Evolutionary conservation across 768 basidiomycete genomes (phyloP), one percentile per base, ranked within the genome.

Genomic region (Suillus subalutaceus): DNA sequence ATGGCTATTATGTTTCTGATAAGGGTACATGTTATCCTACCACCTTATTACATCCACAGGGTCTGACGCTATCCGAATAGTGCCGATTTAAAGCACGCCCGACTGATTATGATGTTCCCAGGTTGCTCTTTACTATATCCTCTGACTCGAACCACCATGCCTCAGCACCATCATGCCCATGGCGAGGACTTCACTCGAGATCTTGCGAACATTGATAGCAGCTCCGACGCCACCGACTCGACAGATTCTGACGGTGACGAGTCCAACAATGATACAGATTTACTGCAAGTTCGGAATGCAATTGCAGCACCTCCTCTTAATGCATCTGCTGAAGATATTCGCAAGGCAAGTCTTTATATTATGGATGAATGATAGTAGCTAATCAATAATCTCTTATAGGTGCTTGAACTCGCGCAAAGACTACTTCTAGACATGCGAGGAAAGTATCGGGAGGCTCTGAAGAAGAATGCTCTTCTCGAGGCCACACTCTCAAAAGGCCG

Each of bases 1-100:
- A 52, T 26, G 23, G 50, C 4, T 52, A 52, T 52, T 52, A 52
- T 52, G 50, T 52, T 52, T 52, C 50, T 52, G 50, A 52, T 52
- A 52, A 52, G 50, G 50, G 50, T 52, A 26, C 50, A 0, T 52
- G 23, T 52, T 52, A 30, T 52, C 13, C 26, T 30, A 3, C 50
- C 50, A 52, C 13, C 50, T 52, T 52, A 52, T 52, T 30, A 52
- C 50, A 52, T 52, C 50, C 13, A 52, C 26, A 32, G 50, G 50
- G 50, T 52, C 50, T 52, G 23, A 52, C 4, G 13, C 50, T 30
- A 52, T 3, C 50, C 7, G 7, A 30, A 52, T 6, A 52, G 26
- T 3, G 50, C 50, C 13, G 3, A 52, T 52, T 52, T 52, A 30
- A 52, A 52, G 50, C 1, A 2, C 2, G 50, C 1, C 0, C 6